These are phyloP conservation scores for Linum trigynum DNA, from an alignment of 345 rosid species.

Conservation along the genomic window DNA sequence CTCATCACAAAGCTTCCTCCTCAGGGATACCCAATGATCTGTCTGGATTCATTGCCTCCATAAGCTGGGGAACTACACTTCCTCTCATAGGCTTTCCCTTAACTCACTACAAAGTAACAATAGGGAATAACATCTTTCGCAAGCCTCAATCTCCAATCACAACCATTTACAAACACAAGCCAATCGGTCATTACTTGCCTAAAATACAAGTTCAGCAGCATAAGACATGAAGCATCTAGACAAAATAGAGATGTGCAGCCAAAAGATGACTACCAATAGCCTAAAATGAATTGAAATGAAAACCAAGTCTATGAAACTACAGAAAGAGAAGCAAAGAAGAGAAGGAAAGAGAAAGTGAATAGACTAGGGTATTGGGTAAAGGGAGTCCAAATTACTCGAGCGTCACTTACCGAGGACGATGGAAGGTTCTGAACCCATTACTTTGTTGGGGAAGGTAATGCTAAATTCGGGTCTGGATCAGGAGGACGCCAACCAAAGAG, in stretches of 20 bases:
- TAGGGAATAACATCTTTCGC: too few relatives aligned
- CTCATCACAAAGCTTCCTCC: too few relatives aligned
- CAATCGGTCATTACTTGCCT: not conserved
- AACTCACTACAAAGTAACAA: too few relatives aligned
- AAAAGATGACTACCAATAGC: not conserved
- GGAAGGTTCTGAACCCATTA: conserved; percentile 47
- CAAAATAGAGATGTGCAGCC: not conserved
- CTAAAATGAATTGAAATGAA: not conserved
- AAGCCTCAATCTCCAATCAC: not conserved
- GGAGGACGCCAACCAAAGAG: not conserved
- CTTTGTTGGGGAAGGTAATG: not conserved
- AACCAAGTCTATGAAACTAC: not conserved
- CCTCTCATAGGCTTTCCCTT: too few relatives aligned
- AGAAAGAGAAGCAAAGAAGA: not conserved
- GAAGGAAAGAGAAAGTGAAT: not conserved
- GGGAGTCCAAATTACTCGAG: not conserved
- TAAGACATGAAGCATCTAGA: not conserved
- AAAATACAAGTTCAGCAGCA: not conserved
- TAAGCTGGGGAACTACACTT: too few relatives aligned
- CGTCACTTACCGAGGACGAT: conserved; percentile 37
- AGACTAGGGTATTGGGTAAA: conserved; percentile 3
- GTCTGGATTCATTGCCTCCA: too few relatives aligned
- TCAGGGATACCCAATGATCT: too few relatives aligned
- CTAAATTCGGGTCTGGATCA: conserved; percentile 2
- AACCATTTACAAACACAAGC: not conserved